A percentile compares a stretch with the other conserved stretches of the same genome.
Conservation (phyloP, 768 basidiomycete genomes). For the Macrocybe gigantea region DNA sequence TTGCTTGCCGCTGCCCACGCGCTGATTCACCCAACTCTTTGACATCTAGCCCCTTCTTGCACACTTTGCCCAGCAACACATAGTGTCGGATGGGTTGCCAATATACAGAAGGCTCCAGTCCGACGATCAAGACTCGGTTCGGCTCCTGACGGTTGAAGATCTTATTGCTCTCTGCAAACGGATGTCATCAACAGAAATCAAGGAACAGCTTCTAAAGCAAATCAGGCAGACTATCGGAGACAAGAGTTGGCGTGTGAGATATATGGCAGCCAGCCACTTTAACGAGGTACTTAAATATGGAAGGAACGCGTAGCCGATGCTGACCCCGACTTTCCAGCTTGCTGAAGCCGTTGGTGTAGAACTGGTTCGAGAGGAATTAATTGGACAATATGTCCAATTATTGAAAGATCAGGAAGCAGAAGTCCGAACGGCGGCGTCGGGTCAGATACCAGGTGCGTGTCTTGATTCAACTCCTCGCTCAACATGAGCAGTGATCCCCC, state of each 20-base stretch:
- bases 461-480: slow-evolving; percentile 2
- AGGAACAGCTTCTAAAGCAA: slow-evolving; percentile 83
- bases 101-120: slow-evolving; percentile 90
- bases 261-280: slow-evolving; percentile 97
- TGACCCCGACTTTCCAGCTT: slow-evolving; percentile 41
- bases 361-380: slow-evolving; percentile 89
- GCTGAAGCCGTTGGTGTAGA: slow-evolving; percentile 88
- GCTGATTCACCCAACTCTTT: slow-evolving; percentile 1
- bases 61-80: slow-evolving; percentile 72
- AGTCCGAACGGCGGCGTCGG: slow-evolving; percentile 92
- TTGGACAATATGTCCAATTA: slow-evolving; percentile 86
- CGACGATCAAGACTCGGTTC: slow-evolving; percentile 98
- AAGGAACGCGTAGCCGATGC: neutral
- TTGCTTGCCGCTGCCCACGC: neutral
- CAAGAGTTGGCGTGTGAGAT: slow-evolving; percentile 98
- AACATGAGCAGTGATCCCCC: slow-evolving; percentile 2
- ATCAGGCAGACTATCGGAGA: slow-evolving; percentile 86
- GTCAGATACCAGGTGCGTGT: slow-evolving; percentile 87
- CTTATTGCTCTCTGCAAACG: slow-evolving; percentile 88
- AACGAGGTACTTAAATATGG: slow-evolving; percentile 65
- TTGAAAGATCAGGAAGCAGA: slow-evolving; percentile 99
- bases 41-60: slow-evolving; percentile 64
- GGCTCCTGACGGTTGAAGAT: slow-evolving; percentile 91
- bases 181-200: slow-evolving; percentile 82
- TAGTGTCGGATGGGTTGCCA: slow-evolving; percentile 82